These are phyloP conservation scores for Alternaria sp. DNA, from an alignment of 2,329 filamentous ascomycete genomes.

Conservation along the genomic window DNA sequence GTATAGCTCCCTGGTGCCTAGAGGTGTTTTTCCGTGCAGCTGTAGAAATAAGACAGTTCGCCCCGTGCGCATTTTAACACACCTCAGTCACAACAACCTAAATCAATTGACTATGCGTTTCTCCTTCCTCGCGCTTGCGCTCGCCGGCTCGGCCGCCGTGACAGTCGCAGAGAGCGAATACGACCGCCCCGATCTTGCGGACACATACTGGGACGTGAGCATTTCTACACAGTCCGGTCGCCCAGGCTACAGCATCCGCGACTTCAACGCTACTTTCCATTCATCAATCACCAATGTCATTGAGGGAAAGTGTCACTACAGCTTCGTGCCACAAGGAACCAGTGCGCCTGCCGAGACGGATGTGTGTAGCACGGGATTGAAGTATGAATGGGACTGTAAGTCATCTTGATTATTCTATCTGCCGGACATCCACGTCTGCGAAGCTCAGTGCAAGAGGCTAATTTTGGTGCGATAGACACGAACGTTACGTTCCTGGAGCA, in stretches of 20 bases:
- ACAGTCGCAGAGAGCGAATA: conserved; percentile 2
- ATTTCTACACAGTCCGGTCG: conserved; percentile 13
- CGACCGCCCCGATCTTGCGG: conserved; percentile 2
- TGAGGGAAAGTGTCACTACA: conserved; percentile 15
- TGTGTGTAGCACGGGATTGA: conserved; percentile 5
- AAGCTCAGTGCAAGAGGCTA: neutral
- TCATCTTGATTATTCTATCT: neutral
- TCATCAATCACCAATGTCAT: neutral
- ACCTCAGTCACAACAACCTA: neutral
- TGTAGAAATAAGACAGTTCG: neutral
- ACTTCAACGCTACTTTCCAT: conserved; percentile 11
- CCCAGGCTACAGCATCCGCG: conserved; percentile 16
- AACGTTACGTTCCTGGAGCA: neutral
- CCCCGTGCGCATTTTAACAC: neutral
- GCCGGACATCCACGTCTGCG: neutral
- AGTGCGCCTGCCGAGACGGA: conserved; percentile 12
- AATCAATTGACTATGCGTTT: conserved; percentile 8
- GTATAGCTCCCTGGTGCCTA: conserved; percentile 15
- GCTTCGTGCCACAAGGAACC: conserved; percentile 18
- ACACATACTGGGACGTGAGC: conserved; percentile 19
- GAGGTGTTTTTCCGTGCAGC: neutral
- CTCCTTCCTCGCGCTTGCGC: conserved; percentile 3
- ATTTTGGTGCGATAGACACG: neutral
- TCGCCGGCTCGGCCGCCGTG: conserved; percentile 1
- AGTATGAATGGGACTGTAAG: conserved; percentile 19